These are phyloP conservation scores for Marasmius oreades DNA, from an alignment of 1,284 basidiomycete genomes.

Conservation along the genomic window DNA sequence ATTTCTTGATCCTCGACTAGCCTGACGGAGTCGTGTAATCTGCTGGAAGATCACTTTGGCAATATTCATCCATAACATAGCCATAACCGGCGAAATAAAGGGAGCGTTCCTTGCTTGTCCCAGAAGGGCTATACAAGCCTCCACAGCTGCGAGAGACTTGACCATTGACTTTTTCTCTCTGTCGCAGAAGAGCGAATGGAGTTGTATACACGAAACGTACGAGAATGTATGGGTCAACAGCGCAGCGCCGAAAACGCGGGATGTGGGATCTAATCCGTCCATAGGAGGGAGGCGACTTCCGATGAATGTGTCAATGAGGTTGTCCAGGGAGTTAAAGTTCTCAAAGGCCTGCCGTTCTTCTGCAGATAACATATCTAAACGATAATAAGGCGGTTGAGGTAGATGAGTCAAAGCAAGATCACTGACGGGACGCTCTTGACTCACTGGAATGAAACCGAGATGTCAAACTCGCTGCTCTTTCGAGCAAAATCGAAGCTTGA, in stretches of 20 bases:
- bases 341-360: neutral
- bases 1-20: neutral
- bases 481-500: neutral
- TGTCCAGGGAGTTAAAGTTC: neutral
- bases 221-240: neutral
- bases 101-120: neutral
- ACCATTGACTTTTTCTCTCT: neutral
- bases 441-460: neutral
- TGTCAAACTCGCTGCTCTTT: neutral
- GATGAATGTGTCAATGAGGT: neutral
- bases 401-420: neutral
- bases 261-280: neutral
- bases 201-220: neutral
- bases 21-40: neutral
- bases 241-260: neutral
- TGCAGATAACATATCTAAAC: neutral
- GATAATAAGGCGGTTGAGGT: neutral
- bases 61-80: neutral
- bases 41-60: neutral
- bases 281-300: neutral
- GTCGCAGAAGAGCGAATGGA: neutral
- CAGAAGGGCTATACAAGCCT: neutral
- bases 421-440: neutral
- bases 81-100: neutral
- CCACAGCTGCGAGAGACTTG: slow-evolving; percentile 3